phyloP scores from a whole-genome alignment of 116 monocot genomes.

The Phalaenopsis hybrid region DNA sequence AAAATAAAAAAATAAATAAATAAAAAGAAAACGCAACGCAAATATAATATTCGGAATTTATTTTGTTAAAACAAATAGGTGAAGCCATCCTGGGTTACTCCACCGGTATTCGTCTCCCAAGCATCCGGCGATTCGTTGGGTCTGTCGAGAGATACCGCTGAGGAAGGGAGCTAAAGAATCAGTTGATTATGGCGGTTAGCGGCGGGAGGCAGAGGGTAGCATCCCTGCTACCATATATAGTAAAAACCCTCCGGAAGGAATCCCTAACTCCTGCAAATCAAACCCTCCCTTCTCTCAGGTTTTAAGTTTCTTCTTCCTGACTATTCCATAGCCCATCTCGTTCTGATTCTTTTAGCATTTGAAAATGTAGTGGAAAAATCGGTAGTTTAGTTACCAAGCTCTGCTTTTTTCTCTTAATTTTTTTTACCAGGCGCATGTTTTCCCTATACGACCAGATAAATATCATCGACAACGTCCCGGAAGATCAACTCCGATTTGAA shows the following conservation, averaged over 20 bases:
- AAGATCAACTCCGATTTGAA: conserved; percentile 85
- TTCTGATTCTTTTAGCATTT: neutral
- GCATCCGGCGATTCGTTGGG: neutral
- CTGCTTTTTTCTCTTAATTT: neutral
- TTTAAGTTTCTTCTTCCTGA: neutral
- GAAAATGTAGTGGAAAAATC: neutral
- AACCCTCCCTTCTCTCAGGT: conserved; percentile 65
- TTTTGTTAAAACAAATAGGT: too few relatives aligned
- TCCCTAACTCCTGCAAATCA: conserved; percentile 28
- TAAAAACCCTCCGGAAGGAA: conserved; percentile 42
- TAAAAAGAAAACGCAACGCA: too few relatives aligned
- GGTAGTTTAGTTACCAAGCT: neutral
- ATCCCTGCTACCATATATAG: conserved; percentile 47
- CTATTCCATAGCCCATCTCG: neutral
- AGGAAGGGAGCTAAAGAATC: neutral
- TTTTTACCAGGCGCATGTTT: conserved; percentile 56
- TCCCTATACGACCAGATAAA: conserved; percentile 98
- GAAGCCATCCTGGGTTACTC: too few relatives aligned
- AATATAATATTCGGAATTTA: too few relatives aligned
- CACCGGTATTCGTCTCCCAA: too few relatives aligned
- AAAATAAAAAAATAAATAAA: too few relatives aligned
- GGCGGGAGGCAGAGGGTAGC: conserved; percentile 26
- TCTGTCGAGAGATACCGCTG: neutral
- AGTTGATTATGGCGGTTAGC: conserved; percentile 21
- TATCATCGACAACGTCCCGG: conserved; percentile 85